These are phyloP conservation scores for Penicillium atrosanguineum DNA, from an alignment of 495 filamentous ascomycete species.

Conservation along the genomic window DNA sequence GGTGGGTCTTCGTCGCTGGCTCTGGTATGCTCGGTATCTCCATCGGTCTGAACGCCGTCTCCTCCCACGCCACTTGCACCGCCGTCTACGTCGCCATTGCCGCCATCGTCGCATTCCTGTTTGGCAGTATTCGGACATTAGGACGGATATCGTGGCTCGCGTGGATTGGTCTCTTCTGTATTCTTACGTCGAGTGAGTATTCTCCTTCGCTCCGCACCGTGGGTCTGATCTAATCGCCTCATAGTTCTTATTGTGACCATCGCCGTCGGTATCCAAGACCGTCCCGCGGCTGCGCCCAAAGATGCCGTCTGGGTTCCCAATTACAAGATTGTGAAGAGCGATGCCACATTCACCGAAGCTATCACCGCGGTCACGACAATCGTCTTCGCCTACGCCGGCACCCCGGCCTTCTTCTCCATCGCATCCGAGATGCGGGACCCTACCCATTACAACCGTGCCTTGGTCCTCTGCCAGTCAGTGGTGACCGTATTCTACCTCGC, in stretches of 20 bases:
- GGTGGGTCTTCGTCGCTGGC: slow-evolving; percentile 38
- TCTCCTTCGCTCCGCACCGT: slow-evolving; percentile 27
- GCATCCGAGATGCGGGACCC: slow-evolving; percentile 73
- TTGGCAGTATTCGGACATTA: slow-evolving; percentile 39
- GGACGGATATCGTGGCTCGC: slow-evolving; percentile 38
- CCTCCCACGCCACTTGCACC: slow-evolving; percentile 62
- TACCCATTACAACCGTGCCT: slow-evolving; percentile 55
- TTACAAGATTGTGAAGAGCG: slow-evolving; percentile 26
- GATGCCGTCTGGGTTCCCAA: slow-evolving; percentile 30
- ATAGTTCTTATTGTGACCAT: slow-evolving; percentile 70
- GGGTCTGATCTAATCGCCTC: slow-evolving; percentile 6
- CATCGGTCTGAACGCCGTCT: slow-evolving; percentile 66
- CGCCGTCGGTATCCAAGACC: slow-evolving; percentile 55
- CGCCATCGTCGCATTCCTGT: slow-evolving; percentile 28
- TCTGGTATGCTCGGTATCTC: slow-evolving; percentile 63
- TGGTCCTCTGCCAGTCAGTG: slow-evolving; percentile 43
- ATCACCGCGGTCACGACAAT: slow-evolving; percentile 68
- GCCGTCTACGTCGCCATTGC: slow-evolving; percentile 41
- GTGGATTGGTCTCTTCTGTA: slow-evolving; percentile 36
- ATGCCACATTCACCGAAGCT: slow-evolving; percentile 29
- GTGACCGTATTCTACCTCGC: slow-evolving; percentile 62
- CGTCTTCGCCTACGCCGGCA: slow-evolving; percentile 62
- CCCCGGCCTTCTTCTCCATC: slow-evolving; percentile 67
- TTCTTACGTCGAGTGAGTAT: slow-evolving; percentile 35
- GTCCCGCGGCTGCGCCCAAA: slow-evolving; percentile 34